A percentile compares a stretch with the other conserved stretches of the same genome.
phyloP scores from a whole-genome alignment of 495 filamentous ascomycete species.

The Penicillium fimorum region DNA sequence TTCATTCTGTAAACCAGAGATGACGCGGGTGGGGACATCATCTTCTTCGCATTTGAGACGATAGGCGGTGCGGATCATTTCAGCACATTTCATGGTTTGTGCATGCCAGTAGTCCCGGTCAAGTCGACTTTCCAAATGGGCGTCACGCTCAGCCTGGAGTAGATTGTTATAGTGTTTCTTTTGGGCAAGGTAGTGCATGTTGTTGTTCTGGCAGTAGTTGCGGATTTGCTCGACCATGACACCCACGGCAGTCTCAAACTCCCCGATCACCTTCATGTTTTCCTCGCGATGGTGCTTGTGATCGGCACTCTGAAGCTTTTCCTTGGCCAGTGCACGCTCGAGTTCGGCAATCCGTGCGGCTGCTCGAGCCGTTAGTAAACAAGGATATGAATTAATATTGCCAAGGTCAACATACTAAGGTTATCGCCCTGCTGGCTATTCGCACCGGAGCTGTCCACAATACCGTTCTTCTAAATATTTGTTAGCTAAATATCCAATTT shows the following conservation, averaged over 20 bases:
- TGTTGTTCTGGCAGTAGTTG: slow-evolving; percentile 60
- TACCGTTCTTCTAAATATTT: slow-evolving; percentile 39
- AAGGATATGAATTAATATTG: background rate
- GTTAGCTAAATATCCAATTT: slow-evolving; percentile 15
- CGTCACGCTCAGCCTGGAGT: slow-evolving; percentile 56
- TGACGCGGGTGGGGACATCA: slow-evolving; percentile 44
- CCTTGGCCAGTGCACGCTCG: slow-evolving; percentile 50
- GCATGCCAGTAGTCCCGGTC: slow-evolving; percentile 65
- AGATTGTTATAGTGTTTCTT: slow-evolving; percentile 61
- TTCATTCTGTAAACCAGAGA: slow-evolving; percentile 54
- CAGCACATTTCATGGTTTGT: slow-evolving; percentile 51
- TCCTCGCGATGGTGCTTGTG: slow-evolving; percentile 51
- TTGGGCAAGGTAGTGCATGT: slow-evolving; percentile 54
- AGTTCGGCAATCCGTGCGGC: slow-evolving; percentile 52
- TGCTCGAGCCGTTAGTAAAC: slow-evolving; percentile 16
- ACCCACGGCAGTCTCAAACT: slow-evolving; percentile 56
- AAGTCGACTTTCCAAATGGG: slow-evolving; percentile 56
- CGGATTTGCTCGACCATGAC: slow-evolving; percentile 61
- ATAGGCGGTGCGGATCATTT: slow-evolving; percentile 53
- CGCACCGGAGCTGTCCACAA: slow-evolving; percentile 43
- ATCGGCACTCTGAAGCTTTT: slow-evolving; percentile 46
- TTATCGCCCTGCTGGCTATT: slow-evolving; percentile 50
- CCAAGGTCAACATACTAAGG: slow-evolving; percentile 30
- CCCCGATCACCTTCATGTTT: slow-evolving; percentile 53
- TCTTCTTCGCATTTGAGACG: slow-evolving; percentile 52